These are phyloP conservation scores for Botryotinia convoluta DNA, from an alignment of 2,329 filamentous ascomycete genomes.

Conservation along the genomic window DNA sequence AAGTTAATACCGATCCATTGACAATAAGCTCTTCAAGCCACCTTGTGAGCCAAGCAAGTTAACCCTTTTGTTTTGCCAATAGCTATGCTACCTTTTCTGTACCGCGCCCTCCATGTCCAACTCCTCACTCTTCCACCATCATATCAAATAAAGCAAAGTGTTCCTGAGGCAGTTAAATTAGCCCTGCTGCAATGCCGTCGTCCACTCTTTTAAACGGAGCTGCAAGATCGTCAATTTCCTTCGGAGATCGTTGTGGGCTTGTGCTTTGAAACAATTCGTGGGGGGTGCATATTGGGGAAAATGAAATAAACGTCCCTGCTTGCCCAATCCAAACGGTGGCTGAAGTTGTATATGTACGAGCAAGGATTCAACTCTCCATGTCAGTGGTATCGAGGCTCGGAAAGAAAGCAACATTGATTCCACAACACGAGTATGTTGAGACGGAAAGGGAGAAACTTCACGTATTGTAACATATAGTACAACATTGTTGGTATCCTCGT, in stretches of 20 bases:
- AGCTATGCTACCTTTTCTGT: not conserved
- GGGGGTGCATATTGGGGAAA: conserved; percentile 11
- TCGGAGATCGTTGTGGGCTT: conserved; percentile 16
- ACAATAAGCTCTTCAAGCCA: not conserved
- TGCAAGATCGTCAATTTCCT: conserved; percentile 15
- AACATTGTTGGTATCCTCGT: not conserved
- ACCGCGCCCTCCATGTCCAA: not conserved
- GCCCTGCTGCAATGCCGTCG: not conserved
- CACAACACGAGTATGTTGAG: conserved; percentile 13
- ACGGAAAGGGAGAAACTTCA: not conserved
- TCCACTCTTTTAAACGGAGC: not conserved
- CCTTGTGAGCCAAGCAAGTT: not conserved
- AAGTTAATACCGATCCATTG: conserved; percentile 11
- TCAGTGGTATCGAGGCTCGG: conserved; percentile 12
- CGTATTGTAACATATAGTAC: conserved; percentile 7
- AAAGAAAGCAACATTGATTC: conserved; percentile 8
- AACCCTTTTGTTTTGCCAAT: not conserved
- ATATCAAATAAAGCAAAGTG: not conserved
- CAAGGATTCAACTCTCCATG: conserved; percentile 4
- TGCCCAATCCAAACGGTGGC: conserved; percentile 6
- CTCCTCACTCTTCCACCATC: not conserved
- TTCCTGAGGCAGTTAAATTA: not conserved
- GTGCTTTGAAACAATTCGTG: conserved; percentile 21
- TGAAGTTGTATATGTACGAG: not conserved
- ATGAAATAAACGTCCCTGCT: conserved; percentile 12